Evolutionary conservation across 2,329 filamentous ascomycete genomes (phyloP).

Genomic region (Monilinia polystroma): DNA sequence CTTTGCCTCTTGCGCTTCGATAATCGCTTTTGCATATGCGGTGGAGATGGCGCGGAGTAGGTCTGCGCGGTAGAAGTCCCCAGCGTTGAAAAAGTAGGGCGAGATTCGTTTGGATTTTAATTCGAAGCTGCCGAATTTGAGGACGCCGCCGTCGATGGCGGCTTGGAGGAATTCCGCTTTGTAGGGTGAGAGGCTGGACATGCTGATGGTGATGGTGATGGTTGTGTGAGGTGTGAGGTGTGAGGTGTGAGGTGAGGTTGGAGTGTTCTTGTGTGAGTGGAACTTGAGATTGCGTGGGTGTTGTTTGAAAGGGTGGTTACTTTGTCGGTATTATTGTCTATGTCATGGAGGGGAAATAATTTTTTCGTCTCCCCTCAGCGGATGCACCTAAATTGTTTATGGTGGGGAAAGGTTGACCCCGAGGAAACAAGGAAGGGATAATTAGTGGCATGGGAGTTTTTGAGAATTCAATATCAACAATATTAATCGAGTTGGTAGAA

Average conservation of each 20-base stretch:
- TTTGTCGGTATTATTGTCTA: background rate
- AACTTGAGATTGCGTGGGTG: background rate
- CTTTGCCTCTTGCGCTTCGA: constrained; percentile 44
- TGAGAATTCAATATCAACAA: background rate
- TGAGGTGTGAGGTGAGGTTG: background rate
- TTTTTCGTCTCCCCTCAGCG: background rate
- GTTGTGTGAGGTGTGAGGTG: background rate
- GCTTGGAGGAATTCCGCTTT: constrained; percentile 72
- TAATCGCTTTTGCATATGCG: constrained; percentile 73
- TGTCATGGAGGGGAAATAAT: constrained; percentile 19
- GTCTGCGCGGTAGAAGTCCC: constrained; percentile 79
- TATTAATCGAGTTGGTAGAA: too few relatives aligned
- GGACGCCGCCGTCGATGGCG: constrained; percentile 65
- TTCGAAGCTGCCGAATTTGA: constrained; percentile 80
- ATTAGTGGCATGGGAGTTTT: background rate
- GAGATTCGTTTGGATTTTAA: constrained; percentile 90
- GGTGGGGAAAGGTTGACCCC: constrained; percentile 9
- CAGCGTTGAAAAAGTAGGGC: constrained; percentile 98
- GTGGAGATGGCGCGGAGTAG: constrained; percentile 75
- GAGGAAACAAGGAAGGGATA: background rate
- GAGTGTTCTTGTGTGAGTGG: background rate
- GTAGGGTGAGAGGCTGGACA: constrained; percentile 53
- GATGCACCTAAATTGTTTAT: constrained; percentile 9
- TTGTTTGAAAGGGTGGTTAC: background rate
- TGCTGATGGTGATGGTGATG: constrained; percentile 16